Evolutionary conservation across 805 yeast species (phyloP).

Genomic region (Pichia insulana): DNA sequence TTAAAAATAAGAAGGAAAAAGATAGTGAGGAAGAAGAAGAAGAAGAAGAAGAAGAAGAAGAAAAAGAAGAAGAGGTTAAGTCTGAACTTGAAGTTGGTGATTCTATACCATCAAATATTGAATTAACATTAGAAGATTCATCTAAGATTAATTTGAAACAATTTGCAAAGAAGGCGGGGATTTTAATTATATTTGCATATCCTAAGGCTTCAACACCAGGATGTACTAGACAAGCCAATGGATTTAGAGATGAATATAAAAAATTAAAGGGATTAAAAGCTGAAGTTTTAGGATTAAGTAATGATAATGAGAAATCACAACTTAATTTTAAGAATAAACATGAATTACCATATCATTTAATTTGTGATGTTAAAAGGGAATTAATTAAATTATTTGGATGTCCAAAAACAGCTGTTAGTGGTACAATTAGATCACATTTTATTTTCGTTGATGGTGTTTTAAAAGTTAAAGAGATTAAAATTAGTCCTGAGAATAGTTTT

Average conservation of each 20-base stretch:
- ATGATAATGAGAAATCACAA: constrained; percentile 76
- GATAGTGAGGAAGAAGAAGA: neutral
- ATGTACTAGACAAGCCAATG: constrained; percentile 90
- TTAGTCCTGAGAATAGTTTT: constrained; percentile 54
- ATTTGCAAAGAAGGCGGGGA: constrained; percentile 26
- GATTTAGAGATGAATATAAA: constrained; percentile 63
- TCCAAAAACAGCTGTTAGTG: constrained; percentile 55
- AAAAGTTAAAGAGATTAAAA: constrained; percentile 40
- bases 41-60: neutral
- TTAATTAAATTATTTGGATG: constrained; percentile 76
- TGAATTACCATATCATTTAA: constrained; percentile 58
- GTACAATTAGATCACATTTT: constrained; percentile 88
- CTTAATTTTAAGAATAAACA: constrained; percentile 67
- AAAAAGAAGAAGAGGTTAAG: neutral
- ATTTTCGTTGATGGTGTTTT: constrained; percentile 73
- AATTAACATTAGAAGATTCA: constrained; percentile 44
- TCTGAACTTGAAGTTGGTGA: constrained; percentile 13
- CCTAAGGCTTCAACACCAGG: constrained; percentile 95
- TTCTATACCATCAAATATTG: constrained; percentile 7
- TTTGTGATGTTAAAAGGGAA: constrained; percentile 66
- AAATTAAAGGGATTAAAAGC: constrained; percentile 42
- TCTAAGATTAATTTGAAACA: constrained; percentile 19
- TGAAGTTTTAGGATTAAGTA: constrained; percentile 70
- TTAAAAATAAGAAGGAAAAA: too few relatives aligned
- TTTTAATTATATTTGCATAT: constrained; percentile 61